phyloP scores from a whole-genome alignment of 108 stramenopile species.

The Cylindrotheca fusiformis region DNA sequence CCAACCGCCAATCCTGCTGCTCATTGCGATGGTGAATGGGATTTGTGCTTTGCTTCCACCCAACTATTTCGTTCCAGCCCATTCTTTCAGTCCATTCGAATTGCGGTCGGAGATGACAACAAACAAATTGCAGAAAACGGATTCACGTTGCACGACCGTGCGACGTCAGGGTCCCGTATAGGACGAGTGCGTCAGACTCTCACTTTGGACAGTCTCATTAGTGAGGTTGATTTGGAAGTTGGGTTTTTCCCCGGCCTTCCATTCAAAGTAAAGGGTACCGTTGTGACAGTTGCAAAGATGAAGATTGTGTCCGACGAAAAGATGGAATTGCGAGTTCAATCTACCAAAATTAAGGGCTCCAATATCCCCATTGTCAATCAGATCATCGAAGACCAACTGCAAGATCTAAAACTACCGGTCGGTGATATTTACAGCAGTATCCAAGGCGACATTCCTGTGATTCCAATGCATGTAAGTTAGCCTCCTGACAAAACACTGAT shows the following conservation, averaged over 20 bases:
- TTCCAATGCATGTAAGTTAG: conserved; percentile 36
- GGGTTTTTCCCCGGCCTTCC: conserved; percentile 77
- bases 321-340: conserved; percentile 59
- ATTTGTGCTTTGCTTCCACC: conserved; percentile 69
- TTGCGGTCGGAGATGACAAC: conserved; percentile 60
- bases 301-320: conserved; percentile 51
- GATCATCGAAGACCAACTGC: conserved; percentile 55
- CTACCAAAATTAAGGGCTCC: conserved; percentile 71
- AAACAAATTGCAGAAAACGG: conserved; percentile 62
- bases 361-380: conserved; percentile 81
- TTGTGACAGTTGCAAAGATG: conserved; percentile 68
- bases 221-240: conserved; percentile 76
- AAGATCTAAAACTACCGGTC: conserved; percentile 61
- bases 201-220: conserved; percentile 39
- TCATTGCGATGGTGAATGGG: conserved; percentile 81
- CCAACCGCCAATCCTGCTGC: conserved; percentile 71
- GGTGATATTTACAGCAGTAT: conserved; percentile 62
- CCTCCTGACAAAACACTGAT: background rate
- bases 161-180: conserved; percentile 61
- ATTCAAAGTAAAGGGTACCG: conserved; percentile 64
- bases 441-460: conserved; percentile 51
- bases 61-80: conserved; percentile 83
- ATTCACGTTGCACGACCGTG: conserved; percentile 73
- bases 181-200: conserved; percentile 81
- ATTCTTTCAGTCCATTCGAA: conserved; percentile 72